These are phyloP conservation scores for Osmanthus fragrans DNA, from an alignment of 257 asterid species.

Conservation along the genomic window DNA sequence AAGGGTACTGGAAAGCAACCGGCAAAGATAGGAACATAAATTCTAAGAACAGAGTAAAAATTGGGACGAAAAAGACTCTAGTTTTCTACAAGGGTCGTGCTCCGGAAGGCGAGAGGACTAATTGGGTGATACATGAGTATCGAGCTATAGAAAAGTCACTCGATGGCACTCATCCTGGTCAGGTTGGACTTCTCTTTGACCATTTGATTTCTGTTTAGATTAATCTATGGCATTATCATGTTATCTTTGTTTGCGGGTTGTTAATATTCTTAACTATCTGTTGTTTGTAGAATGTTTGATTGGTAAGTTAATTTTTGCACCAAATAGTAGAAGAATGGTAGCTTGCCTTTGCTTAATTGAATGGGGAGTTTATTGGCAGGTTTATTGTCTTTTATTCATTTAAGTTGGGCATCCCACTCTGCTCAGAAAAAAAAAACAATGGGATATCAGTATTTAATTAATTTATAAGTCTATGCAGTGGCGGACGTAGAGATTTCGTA, in stretches of 20 bases:
- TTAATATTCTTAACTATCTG: neutral
- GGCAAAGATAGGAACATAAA: conserved; percentile 83
- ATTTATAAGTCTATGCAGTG: neutral
- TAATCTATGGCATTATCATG: neutral
- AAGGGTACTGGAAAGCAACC: conserved; percentile 99
- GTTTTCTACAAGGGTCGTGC: conserved; percentile 95
- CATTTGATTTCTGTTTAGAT: neutral
- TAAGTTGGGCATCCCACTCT: neutral
- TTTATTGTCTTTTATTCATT: neutral
- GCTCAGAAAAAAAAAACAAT: neutral
- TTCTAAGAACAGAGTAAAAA: conserved; percentile 66
- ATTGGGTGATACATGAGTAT: conserved; percentile 98
- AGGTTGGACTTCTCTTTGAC: conserved; percentile 44
- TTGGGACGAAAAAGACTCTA: conserved; percentile 93
- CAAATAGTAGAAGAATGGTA: neutral
- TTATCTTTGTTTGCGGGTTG: conserved; percentile 6
- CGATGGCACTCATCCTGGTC: conserved; percentile 94
- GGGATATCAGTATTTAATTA: neutral
- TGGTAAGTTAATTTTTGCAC: neutral
- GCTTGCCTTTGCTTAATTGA: neutral
- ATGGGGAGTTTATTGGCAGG: neutral
- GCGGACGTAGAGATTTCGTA: too few relatives aligned
- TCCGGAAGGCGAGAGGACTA: conserved; percentile 89
- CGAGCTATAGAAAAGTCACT: conserved; percentile 82
- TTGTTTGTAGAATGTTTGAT: neutral